These are phyloP conservation scores for Peronospora destructor DNA, from an alignment of 352 stramenopile genomes.

Conservation along the genomic window DNA sequence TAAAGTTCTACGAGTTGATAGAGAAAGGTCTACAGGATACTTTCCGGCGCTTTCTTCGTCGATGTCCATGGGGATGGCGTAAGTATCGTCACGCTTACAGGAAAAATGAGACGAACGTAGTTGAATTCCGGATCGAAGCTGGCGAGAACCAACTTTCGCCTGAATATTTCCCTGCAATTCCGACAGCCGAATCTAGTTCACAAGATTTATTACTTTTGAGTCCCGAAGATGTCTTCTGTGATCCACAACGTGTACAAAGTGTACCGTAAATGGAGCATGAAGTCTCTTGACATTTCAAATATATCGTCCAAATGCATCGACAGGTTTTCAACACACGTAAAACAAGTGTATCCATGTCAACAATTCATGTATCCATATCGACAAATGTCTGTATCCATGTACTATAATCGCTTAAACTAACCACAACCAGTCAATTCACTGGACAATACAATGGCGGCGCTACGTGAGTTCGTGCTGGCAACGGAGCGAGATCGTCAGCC, in stretches of 20 bases:
- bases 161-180: conserved; percentile 14
- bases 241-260: conserved; percentile 4
- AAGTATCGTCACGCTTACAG: conserved; percentile 26
- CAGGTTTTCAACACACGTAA: not conserved
- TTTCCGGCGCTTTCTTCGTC: conserved; percentile 24
- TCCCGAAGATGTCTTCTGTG: conserved; percentile 5
- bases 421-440: conserved; percentile 7
- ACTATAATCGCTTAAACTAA: not conserved
- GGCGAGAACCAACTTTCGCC: conserved; percentile 32
- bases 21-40: conserved; percentile 24
- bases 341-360: not conserved
- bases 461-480: conserved; percentile 66
- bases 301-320: too few relatives aligned
- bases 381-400: not conserved
- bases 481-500: conserved; percentile 50
- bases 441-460: conserved; percentile 13
- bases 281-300: too few relatives aligned
- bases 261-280: not conserved
- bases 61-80: conserved; percentile 26
- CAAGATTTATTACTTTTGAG: conserved; percentile 13
- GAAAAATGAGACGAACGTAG: conserved; percentile 32
- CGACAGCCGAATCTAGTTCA: conserved; percentile 1
- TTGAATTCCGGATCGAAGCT: conserved; percentile 61
- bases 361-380: not conserved
- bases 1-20: conserved; percentile 58